Evolutionary conservation across 805 yeast species (phyloP), one percentile per base, ranked within the genome.

Genomic region (Martiniozyma abietophila): DNA sequence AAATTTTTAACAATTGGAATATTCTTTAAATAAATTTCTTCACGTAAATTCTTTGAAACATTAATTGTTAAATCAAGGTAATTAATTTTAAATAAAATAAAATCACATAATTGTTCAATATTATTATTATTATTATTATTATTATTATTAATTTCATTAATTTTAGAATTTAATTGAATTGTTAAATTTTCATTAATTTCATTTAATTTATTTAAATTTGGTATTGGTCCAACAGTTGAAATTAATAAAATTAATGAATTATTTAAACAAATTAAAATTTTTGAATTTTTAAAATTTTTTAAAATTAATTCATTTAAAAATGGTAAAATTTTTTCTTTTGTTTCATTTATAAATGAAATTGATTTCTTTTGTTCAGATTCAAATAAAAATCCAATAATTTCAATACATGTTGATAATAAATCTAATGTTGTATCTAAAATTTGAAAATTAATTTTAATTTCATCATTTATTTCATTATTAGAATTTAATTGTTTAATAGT

Each of bases 351-450:
- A n/a, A 56, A 39, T 8, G 31, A 21, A 4, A 27, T 23, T n/a
- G 33, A 28, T 3, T 35, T 36, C 4, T 34, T 26, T 3, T 28
- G 25, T 4, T 26, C 18, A 18, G 28, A 25, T 21, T 32, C 34
- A 10, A 38, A 11, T 8, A 27, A 30, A 18, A 46, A 48, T 10
- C 59, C 59, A 32, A 50, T 49, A 27, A 58, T 67, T 53, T 86
- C 96, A 45, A 80, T 69, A 6, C 77, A 62, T 1, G 88, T 80
- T 1, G 96, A 74, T 17, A 84, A 62, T 21, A 89, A 54, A 53
- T 89, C 97, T 16, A 88, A 57, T 0, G 80, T 64, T 1, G 79
- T 65, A 46, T 84, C 94, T 16, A 81, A 59, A 4, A 81, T 66
- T 43, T 78, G 78, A 31, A 80, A 56, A 32, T 70, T 67, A 28